A percentile compares a stretch with the other conserved stretches of the same genome.
phyloP scores from a whole-genome alignment of 2,329 filamentous ascomycete genomes.

The Beauveria bassiana region DNA sequence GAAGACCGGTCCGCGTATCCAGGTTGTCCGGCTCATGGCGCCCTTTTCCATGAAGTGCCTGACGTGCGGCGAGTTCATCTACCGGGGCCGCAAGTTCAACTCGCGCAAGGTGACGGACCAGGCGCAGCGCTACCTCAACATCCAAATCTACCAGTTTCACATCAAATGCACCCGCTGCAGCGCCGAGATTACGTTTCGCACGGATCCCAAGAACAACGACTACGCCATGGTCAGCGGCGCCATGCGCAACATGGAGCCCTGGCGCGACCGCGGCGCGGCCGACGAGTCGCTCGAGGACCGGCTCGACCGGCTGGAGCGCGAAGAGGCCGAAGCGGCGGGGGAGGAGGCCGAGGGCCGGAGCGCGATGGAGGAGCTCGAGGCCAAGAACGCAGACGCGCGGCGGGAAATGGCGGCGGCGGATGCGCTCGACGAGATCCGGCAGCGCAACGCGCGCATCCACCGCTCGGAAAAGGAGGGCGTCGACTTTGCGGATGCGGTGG shows the following conservation, averaged over 20 bases:
- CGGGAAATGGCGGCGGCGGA: conserved; percentile 95
- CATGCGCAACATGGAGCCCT: conserved; percentile 88
- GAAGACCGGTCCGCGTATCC: conserved; percentile 67
- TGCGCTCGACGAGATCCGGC: conserved; percentile 88
- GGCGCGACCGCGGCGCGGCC: conserved; percentile 56
- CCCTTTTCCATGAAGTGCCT: conserved; percentile 36
- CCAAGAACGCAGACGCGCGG: conserved; percentile 87
- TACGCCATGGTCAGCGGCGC: conserved; percentile 76
- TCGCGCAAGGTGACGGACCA: conserved; percentile 83
- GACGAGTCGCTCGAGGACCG: conserved; percentile 82
- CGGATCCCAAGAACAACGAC: conserved; percentile 91
- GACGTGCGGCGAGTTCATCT: conserved; percentile 67
- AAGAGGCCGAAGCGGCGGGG: conserved; percentile 57
- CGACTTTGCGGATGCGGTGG: conserved; percentile 49
- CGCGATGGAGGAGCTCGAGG: conserved; percentile 91
- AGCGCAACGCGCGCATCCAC: conserved; percentile 81
- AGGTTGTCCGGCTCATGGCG: conserved; percentile 79
- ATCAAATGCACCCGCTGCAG: conserved; percentile 83
- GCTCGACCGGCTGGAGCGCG: conserved; percentile 72
- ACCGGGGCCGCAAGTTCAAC: conserved; percentile 93
- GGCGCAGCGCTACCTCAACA: conserved; percentile 80
- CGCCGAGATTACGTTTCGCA: conserved; percentile 85
- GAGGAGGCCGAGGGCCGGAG: conserved; percentile 61
- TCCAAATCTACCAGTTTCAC: conserved; percentile 75
- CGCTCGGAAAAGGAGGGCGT: conserved; percentile 62